A percentile compares a stretch with the other conserved stretches of the same genome.
Evolutionary conservation across 768 basidiomycete genomes (phyloP).

Genomic region (Amanita pseudoporphyria): DNA sequence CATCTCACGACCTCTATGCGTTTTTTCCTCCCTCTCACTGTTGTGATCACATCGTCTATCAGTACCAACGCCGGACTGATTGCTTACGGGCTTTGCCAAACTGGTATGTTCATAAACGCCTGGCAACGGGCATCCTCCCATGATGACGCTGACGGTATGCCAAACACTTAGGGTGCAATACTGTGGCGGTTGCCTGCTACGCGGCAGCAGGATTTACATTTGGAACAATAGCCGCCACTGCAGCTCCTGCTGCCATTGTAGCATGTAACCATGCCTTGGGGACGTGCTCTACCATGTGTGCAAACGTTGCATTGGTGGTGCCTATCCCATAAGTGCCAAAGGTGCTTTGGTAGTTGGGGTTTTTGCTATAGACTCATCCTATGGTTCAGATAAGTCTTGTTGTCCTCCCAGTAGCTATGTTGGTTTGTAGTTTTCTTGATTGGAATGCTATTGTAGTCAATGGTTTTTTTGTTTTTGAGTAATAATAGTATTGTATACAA

Average conservation of each 20-base stretch:
- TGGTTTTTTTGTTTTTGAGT: too few relatives aligned
- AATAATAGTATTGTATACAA: too few relatives aligned
- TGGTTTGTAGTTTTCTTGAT: too few relatives aligned
- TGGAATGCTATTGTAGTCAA: too few relatives aligned
- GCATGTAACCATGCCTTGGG: slow-evolving; percentile 36
- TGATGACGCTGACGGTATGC: too few relatives aligned
- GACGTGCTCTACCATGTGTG: slow-evolving; percentile 31
- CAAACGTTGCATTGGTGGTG: slow-evolving; percentile 19
- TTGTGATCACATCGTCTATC: not conserved
- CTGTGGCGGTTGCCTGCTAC: slow-evolving; percentile 31
- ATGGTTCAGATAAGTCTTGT: too few relatives aligned
- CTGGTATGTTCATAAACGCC: slow-evolving; percentile 11
- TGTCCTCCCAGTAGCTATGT: too few relatives aligned
- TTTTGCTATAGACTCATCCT: too few relatives aligned
- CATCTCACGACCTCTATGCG: too few relatives aligned
- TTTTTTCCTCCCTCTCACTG: slow-evolving; percentile 1
- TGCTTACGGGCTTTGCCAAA: slow-evolving; percentile 27
- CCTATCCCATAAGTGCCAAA: slow-evolving; percentile 23
- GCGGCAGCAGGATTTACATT: slow-evolving; percentile 31
- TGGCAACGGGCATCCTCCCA: too few relatives aligned
- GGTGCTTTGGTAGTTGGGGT: not conserved
- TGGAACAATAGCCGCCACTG: slow-evolving; percentile 30
- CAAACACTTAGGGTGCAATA: slow-evolving; percentile 20
- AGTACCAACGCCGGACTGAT: slow-evolving; percentile 19
- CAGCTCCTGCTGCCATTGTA: slow-evolving; percentile 27